phyloP scores from a whole-genome alignment of 78 protist genomes.

The Speleostelium caveatum region DNA sequence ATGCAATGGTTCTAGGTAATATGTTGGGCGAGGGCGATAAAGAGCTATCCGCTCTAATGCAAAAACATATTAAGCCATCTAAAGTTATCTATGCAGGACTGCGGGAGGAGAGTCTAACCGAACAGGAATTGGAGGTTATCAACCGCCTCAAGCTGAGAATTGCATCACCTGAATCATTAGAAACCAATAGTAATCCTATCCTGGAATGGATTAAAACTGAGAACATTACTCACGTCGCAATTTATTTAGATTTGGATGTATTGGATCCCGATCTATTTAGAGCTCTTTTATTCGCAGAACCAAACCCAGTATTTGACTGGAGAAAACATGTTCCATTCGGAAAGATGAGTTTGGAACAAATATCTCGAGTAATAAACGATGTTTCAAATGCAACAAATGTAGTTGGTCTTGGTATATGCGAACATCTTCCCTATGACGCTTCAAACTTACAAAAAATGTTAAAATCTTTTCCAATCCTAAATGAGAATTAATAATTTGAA shows the following conservation, averaged over 20 bases:
- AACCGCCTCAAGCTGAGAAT: not conserved
- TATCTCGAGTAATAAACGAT: not conserved
- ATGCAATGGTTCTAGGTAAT: constrained; percentile 10
- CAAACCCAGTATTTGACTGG: not conserved
- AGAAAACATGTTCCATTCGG: not conserved
- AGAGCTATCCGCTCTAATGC: not conserved
- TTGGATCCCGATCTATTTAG: constrained; percentile 3
- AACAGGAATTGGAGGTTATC: not conserved
- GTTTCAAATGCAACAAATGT: not conserved
- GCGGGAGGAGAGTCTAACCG: not conserved
- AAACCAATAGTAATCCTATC: not conserved
- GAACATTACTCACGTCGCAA: not conserved
- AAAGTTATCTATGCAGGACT: constrained; percentile 12
- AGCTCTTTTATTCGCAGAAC: not conserved
- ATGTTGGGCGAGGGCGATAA: not conserved
- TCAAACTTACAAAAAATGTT: not conserved
- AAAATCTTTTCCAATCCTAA: not conserved
- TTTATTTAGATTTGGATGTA: constrained; percentile 7
- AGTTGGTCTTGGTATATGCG: not conserved
- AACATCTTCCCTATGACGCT: constrained; percentile 7
- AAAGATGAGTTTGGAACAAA: not conserved
- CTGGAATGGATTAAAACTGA: not conserved
- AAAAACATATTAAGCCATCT: not conserved
- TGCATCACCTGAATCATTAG: constrained; percentile 3
- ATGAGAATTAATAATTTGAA: not conserved